Base-by-base conservation (phyloP, 2,329 filamentous ascomycete genomes). In the Cladorrhinum sp. region DNA sequence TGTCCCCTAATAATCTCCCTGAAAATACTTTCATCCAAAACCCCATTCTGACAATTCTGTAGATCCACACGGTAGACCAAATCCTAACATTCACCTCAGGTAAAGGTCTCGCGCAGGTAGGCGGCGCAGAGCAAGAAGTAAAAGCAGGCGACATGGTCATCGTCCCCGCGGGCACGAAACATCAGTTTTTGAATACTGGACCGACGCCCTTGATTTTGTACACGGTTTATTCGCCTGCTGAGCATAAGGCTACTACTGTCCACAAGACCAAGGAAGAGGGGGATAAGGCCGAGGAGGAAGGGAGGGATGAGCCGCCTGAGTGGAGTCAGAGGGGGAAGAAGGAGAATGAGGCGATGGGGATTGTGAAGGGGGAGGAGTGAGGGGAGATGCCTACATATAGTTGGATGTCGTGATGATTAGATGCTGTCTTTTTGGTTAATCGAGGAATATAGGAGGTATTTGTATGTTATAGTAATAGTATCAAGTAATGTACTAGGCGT, bases 131-230 rank as follows among this genome's bases (percentile, higher is more conserved):
- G 38, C 64, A 65, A 23, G 27, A 53, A 13, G 27, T 66, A 57
- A 73, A 73, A 49, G 73, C 71, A 0, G 73, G 73, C 13, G 73
- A 75, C 45, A 71, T 75, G 61, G 72, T 75, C 6, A 70, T 74
- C 48, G 85, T 88, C 2, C 85, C 86, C 0, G 86, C 85, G 0
- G 85, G 85, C 0, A 88, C 85, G 1, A 82, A 85, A 70, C 85
- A 88, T 69, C 85, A 88, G 68, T 88, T 88, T 69, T 74, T 87
- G 54, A 88, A 87, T 60, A 84, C 77, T 2, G 85, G 85, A 1
- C 77, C 81, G 0, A 78, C 79, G 54, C 84, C 85, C 1, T 70
- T 88, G 55, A 82, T 87, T 65, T 69, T 88, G 38, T 82, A 87
- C 55, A 88, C 85, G 0, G 80, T 88, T 4, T 88, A 88, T 69